Percentiles rank a stretch among this genome's conserved stretches.
Evolutionary conservation across 208 protist genomes (phyloP).

Genomic region (Leishmania guyanensis): DNA sequence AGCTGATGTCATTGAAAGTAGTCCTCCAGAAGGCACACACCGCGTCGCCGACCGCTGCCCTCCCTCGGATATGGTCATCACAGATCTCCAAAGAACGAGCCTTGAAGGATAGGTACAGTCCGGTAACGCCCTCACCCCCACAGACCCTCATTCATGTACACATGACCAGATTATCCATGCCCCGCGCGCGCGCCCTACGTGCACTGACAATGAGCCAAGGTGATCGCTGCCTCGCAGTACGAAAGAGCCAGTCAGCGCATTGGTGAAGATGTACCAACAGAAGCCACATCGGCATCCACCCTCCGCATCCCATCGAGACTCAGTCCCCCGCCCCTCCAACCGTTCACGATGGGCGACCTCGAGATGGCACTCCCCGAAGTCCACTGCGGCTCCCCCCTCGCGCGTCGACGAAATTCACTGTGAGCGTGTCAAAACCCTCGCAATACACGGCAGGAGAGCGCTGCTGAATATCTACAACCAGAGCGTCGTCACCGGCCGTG

Average conservation of each 20-base stretch:
- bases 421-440: neutral
- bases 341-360: neutral
- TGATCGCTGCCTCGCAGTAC: neutral
- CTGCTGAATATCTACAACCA: neutral
- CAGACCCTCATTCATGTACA: neutral
- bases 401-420: neutral
- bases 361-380: neutral
- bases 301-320: neutral
- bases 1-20: too few relatives aligned
- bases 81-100: neutral
- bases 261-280: neutral
- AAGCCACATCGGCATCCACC: neutral
- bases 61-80: neutral
- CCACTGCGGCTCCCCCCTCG: too few relatives aligned
- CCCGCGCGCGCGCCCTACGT: neutral
- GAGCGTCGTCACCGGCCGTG: neutral
- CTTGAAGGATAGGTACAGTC: neutral
- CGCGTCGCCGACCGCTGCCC: too few relatives aligned
- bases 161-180: neutral
- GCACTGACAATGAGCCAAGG: neutral
- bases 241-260: neutral
- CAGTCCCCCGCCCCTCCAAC: neutral
- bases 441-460: neutral
- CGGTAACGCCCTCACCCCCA: neutral
- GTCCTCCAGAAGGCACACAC: neutral